Conservation (phyloP, 345 rosid species). For the Diplotaxis tenuifolia region DNA sequence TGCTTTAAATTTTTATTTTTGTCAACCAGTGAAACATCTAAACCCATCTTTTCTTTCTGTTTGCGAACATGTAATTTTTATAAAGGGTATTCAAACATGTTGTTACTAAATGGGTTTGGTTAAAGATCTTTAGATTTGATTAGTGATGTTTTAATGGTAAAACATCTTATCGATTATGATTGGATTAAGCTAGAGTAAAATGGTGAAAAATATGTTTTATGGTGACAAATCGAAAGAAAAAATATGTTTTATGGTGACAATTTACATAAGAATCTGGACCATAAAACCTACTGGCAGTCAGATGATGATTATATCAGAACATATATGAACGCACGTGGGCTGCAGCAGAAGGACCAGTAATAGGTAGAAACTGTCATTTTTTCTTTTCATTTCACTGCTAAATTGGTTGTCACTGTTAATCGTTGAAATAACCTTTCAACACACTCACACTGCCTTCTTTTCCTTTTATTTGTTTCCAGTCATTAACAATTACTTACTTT, state of each 20-base stretch:
- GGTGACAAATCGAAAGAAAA: not conserved
- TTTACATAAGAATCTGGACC: conserved; percentile 1
- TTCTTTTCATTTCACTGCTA: conserved; percentile 20
- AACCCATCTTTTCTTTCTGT: conserved; percentile 7
- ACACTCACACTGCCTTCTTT: conserved; percentile 12
- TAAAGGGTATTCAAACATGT: not conserved
- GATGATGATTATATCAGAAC: conserved; percentile 3
- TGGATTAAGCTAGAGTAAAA: too few relatives aligned
- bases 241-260: not conserved
- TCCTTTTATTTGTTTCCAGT: not conserved
- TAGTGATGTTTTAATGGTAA: conserved; percentile 8
- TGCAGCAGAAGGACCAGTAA: conserved; percentile 26
- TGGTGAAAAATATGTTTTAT: not conserved
- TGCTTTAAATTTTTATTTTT: conserved; percentile 6
- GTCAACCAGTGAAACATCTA: conserved; percentile 17
- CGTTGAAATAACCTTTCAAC: conserved; percentile 24
- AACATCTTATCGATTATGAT: not conserved
- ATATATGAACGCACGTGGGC: conserved; percentile 34
- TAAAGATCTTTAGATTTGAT: not conserved
- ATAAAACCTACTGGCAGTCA: conserved; percentile 10
- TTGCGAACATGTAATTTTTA: not conserved
- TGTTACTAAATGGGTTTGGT: not conserved
- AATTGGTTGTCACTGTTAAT: conserved; percentile 22
- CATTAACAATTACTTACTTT: conserved; percentile 1
- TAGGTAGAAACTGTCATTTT: conserved; percentile 14